Evolutionary conservation across 495 filamentous ascomycete genomes (phyloP), one percentile per base, ranked within the genome.

Genomic region (Evernia prunastri): DNA sequence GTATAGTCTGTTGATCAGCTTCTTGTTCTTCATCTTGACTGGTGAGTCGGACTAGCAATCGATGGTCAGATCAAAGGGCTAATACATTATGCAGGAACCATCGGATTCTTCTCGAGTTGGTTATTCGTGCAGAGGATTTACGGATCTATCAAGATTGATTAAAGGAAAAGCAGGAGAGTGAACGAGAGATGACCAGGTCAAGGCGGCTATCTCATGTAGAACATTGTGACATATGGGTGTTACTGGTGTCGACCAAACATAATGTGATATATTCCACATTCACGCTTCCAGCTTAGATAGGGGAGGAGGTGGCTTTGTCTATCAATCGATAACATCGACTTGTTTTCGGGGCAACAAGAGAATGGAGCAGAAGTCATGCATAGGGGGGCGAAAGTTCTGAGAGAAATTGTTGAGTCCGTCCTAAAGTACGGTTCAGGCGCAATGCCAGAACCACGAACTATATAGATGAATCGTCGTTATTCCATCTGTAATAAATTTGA

Each of bases 71-170:
- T 40, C 45, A 23, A 23, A 47, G 20, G 33, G 69, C 71, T 69
- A 64, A 76, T 61, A 39, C 45, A 42, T 29, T 11, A 18, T 39
- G 7, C 59, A 96, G 92, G 92, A 13, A 88, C 93, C 0, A 97
- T 98, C 72, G 94, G 94, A 59, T 97, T 92, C 81, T 92, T 97
- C 67, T 85, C 93, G 18, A 91, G 89, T 72, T 97, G 92, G 91
- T 79, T 88, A 67, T 98, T 98, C 71, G 88, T 96, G 59, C 83
- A 89, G 64, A 91, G 89, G 74, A 97, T 98, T 54, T 98, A 98
- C 73, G 79, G 85, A 23, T 96, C 91, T 20, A 96, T 98, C 78
- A 98, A 97, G 78, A 88, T 98, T 63, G 94, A 98, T 67, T 96
- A 81, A 79, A 65, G 25, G 23, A 35, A 39, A 42, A 10, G 35